phyloP scores from a whole-genome alignment of 176 grass and related monocot genomes.

The Phoenix roebelenii region DNA sequence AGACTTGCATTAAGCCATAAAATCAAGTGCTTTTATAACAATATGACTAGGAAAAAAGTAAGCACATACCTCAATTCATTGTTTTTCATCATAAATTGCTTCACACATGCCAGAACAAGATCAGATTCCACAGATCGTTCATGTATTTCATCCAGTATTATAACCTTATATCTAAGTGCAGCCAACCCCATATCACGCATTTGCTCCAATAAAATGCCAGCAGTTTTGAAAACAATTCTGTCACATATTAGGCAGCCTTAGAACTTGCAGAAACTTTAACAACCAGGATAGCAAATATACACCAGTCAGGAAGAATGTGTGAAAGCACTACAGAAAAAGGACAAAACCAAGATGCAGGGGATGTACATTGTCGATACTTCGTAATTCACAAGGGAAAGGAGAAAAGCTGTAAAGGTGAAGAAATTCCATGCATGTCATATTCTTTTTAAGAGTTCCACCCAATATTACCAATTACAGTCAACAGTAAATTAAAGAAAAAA shows the following conservation, averaged over 20 bases:
- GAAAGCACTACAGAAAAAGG: background rate
- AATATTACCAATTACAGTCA: no score
- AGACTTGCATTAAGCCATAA: no score
- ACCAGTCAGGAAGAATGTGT: background rate
- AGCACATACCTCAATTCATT: constrained; percentile 57
- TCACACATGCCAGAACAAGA: constrained; percentile 71
- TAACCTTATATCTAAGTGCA: constrained; percentile 81
- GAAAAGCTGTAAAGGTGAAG: no score
- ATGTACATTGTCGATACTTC: no score
- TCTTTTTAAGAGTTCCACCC: no score
- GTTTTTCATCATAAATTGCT: constrained; percentile 88
- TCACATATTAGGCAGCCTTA: constrained; percentile 16
- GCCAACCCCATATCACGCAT: constrained; percentile 67
- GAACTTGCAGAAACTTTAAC: no score
- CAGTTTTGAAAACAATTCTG: constrained; percentile 96
- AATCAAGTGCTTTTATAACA: no score
- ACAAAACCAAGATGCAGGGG: no score
- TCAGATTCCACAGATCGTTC: constrained; percentile 95
- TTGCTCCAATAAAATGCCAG: constrained; percentile 87
- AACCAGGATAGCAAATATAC: no score
- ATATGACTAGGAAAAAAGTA: constrained; percentile 1
- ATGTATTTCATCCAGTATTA: constrained; percentile 96
- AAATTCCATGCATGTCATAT: no score
- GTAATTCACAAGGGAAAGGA: no score
- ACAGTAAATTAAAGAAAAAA: no score